Evolutionary conservation across 2,329 filamentous ascomycete species (phyloP).

Genomic region (Colletotrichum sp.): DNA sequence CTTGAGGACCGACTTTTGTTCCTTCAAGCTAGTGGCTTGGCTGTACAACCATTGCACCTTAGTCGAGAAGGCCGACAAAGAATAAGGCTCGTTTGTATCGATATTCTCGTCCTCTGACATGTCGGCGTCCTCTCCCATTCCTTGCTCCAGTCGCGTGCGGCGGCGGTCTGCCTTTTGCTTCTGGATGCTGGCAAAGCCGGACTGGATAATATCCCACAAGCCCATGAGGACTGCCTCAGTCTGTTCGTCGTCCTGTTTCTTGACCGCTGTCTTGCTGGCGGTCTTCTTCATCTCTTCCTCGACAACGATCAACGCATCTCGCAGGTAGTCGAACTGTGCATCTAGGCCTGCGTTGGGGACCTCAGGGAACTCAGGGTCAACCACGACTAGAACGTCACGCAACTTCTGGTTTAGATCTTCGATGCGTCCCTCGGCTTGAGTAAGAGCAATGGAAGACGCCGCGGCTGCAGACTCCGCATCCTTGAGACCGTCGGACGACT

Average conservation of each 20-base stretch:
- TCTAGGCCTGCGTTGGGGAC: conserved; percentile 68
- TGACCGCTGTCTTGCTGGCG: conserved; percentile 29
- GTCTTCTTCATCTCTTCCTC: conserved; percentile 47
- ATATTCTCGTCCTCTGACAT: conserved; percentile 67
- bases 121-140: conserved; percentile 62
- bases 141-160: conserved; percentile 59
- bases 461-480: conserved; percentile 28
- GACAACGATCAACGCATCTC: conserved; percentile 60
- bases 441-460: conserved; percentile 26
- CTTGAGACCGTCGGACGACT: conserved; percentile 23
- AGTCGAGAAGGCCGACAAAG: conserved; percentile 75
- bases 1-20: conserved; percentile 88
- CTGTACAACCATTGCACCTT: conserved; percentile 81
- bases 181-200: conserved; percentile 60
- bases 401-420: conserved; percentile 69
- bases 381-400: conserved; percentile 58
- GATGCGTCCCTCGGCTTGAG: conserved; percentile 60
- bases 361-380: conserved; percentile 54
- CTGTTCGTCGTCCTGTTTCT: conserved; percentile 53
- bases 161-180: conserved; percentile 59
- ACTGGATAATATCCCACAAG: conserved; percentile 63
- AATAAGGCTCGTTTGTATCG: conserved; percentile 67
- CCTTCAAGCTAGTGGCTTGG: conserved; percentile 77
- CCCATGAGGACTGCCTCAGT: conserved; percentile 59
- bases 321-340: conserved; percentile 72